Evolutionary conservation across 2,329 filamentous ascomycete species (phyloP).

Genomic region (Cladophialophora chaetospira): DNA sequence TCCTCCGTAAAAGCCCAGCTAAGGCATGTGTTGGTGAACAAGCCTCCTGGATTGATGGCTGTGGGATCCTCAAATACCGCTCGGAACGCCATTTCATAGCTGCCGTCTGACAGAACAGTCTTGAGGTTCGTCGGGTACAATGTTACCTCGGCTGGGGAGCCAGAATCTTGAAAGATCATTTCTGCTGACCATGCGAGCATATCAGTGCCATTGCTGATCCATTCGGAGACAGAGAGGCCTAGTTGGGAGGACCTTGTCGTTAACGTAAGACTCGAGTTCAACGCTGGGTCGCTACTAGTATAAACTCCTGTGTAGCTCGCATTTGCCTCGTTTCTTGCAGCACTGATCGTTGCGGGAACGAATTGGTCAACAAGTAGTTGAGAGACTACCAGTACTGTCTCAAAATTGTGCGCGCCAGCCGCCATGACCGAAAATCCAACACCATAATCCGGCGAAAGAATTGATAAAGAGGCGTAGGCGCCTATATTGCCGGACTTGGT

Average conservation of each 20-base stretch:
- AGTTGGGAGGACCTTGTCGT: not conserved
- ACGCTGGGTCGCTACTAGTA: not conserved
- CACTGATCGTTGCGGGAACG: slow-evolving; percentile 11
- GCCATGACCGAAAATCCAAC: slow-evolving; percentile 41
- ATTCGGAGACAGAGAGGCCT: not conserved
- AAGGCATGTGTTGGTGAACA: too few species aligned
- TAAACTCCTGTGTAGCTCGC: slow-evolving; percentile 9
- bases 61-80: too few species aligned
- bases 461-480: slow-evolving; percentile 39
- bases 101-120: too few species aligned
- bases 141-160: too few species aligned
- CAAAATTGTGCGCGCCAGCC: slow-evolving; percentile 21
- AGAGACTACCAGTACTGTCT: not conserved
- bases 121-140: too few species aligned
- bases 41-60: too few species aligned
- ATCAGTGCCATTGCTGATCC: not conserved
- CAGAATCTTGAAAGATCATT: too few species aligned
- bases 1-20: too few species aligned
- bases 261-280: not conserved
- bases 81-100: too few species aligned
- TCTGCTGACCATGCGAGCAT: too few species aligned
- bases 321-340: slow-evolving; percentile 12
- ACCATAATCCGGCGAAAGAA: slow-evolving; percentile 40
- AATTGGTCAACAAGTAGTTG: slow-evolving; percentile 12
- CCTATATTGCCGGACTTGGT: slow-evolving; percentile 40